Base-by-base conservation (phyloP, 768 basidiomycete species). In the Aureoboletus auriporus region DNA sequence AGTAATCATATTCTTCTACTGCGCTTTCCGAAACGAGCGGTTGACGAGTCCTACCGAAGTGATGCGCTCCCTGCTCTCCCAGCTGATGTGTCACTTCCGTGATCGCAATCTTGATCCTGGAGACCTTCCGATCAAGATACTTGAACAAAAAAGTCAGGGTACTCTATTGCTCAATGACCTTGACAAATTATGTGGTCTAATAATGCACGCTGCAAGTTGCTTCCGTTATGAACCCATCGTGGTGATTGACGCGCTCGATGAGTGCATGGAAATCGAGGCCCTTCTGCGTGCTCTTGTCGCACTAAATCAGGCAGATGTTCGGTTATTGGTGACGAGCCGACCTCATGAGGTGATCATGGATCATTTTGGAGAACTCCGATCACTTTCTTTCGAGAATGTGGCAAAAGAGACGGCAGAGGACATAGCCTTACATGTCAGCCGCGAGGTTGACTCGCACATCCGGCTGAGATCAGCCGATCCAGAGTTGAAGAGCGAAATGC, bases 31-130 rank as follows among this genome's bases (percentile, higher is more conserved):
- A 26, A 39, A 50, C 12, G 38, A 34, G 31, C 42, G 49, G 23
- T 39, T 43, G 8, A 44, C 49, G 5, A 44, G n/a, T 9, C 9
- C 49, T 5, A 7, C 30, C 7, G 49, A 44, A 27, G 7, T 45
- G n/a, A 44, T 45, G 43, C 49, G 49, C 17, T 44, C 49, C 10
- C 10, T 50, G 14, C 43, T 50, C 9, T 44, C 49, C n/a, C 49
- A 50, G 27, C 12, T 50, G 5, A 1, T 44, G 4, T 6, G 38
- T 17, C 43, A 44, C 9, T 12, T 35, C 9, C n/a, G 28, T 10
- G 33, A 23, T 36, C 20, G 4, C n/a, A 3, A n/a, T 16, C 4
- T 43, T 8, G 42, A 43, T 8, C 29, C 48, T 13, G 43, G 38
- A 1, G 42, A 39, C 4, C 16, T 44, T 11, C 26, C 43, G n/a